Evolutionary conservation across 192 early-diverging fungal genomes (phyloP).

Genomic region (Coemansia erecta): DNA sequence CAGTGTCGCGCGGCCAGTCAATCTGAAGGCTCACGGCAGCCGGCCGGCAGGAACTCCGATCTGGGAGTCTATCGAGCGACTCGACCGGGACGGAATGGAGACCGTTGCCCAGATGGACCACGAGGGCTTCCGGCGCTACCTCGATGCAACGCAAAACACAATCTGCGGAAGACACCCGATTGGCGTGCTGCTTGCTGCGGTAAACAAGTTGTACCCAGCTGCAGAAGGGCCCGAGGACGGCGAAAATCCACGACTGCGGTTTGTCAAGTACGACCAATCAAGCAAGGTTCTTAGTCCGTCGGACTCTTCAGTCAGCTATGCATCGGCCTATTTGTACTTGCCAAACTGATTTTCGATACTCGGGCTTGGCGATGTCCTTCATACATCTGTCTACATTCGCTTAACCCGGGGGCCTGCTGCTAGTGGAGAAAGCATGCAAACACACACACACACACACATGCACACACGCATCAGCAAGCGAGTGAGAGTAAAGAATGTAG

Average conservation of each 20-base stretch:
- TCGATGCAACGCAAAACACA: constrained; percentile 80
- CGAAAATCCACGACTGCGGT: constrained; percentile 51
- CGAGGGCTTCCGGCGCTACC: constrained; percentile 64
- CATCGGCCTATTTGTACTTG: constrained; percentile 56
- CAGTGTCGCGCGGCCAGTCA: constrained; percentile 4
- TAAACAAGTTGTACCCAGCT: constrained; percentile 41
- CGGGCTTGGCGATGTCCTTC: no score
- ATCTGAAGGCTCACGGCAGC: constrained; percentile 7
- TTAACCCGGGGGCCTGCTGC: no score
- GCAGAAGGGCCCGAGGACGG: neutral
- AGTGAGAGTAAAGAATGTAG: no score
- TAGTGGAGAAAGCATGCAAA: no score
- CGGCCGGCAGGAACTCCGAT: constrained; percentile 55
- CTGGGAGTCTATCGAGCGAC: constrained; percentile 68
- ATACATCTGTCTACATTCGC: no score
- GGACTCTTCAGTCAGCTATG: constrained; percentile 82
- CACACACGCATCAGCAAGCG: no score
- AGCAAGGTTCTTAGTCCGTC: constrained; percentile 54
- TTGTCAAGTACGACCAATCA: constrained; percentile 86
- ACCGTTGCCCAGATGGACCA: constrained; percentile 66
- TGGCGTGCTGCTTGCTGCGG: constrained; percentile 71
- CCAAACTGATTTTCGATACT: constrained; percentile 1
- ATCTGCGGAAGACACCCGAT: constrained; percentile 96
- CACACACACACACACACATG: no score
- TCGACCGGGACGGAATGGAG: constrained; percentile 84